Evolutionary conservation across 176 grass and related monocot genomes (phyloP).

Genomic region (Oryza nivara): DNA sequence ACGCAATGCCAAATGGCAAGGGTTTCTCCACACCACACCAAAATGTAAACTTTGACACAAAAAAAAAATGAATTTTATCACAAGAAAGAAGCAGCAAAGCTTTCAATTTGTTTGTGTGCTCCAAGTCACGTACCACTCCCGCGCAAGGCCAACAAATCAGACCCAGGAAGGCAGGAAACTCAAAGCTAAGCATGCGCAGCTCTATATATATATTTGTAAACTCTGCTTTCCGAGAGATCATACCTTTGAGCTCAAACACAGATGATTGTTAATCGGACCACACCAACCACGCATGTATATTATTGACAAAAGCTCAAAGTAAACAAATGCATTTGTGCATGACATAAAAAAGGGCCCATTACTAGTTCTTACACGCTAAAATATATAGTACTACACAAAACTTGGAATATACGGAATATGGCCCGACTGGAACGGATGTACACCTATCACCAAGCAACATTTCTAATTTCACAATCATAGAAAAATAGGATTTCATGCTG

Average conservation of each 20-base stretch:
- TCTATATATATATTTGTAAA: not conserved
- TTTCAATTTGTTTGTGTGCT: slow-evolving; percentile 4
- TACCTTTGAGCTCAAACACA: not conserved
- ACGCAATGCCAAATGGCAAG: not conserved
- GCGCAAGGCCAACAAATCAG: not conserved
- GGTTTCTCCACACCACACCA: not conserved
- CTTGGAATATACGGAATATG: not conserved
- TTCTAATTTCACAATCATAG: not conserved
- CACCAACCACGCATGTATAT: not conserved
- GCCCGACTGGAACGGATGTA: not conserved
- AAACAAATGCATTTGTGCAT: not conserved
- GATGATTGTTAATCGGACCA: not conserved
- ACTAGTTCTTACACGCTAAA: not conserved
- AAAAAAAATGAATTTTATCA: not conserved
- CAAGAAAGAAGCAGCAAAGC: slow-evolving; percentile 14
- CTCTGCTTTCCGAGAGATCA: not conserved
- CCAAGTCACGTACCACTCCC: slow-evolving; percentile 19
- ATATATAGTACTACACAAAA: not conserved
- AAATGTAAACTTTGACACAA: not conserved
- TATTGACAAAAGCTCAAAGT: not conserved
- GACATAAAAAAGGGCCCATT: no score
- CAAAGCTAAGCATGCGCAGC: not conserved
- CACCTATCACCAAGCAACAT: not conserved
- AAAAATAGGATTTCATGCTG: not conserved
- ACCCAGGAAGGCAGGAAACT: not conserved